phyloP scores from a whole-genome alignment of 1,284 basidiomycete species.

The Paramarasmius palmivorus region DNA sequence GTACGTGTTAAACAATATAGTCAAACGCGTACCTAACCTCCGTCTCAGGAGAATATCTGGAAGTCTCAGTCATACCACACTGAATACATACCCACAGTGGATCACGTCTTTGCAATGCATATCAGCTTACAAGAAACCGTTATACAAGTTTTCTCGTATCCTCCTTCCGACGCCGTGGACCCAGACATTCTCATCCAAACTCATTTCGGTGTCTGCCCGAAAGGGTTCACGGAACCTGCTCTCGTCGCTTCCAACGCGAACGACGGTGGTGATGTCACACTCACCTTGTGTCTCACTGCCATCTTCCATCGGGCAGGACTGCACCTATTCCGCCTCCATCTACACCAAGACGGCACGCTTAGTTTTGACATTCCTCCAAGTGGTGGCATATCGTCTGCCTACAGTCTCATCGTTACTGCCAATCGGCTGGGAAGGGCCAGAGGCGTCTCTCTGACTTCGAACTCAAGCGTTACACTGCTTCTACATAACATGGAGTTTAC shows the following conservation, averaged over 20 bases:
- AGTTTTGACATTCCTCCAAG: background rate
- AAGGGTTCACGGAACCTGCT: background rate
- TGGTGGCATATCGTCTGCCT: background rate
- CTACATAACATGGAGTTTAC: background rate
- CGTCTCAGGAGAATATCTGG: background rate
- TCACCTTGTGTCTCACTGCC: background rate
- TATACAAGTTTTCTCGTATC: background rate
- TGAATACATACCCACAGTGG: slow-evolving; percentile 1
- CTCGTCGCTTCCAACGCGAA: background rate
- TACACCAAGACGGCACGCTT: background rate
- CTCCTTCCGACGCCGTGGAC: background rate
- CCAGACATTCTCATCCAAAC: background rate
- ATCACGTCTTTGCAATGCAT: background rate
- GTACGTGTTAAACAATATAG: too few species aligned
- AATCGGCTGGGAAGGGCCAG: background rate
- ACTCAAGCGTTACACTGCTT: background rate
- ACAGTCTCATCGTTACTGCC: background rate
- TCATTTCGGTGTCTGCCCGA: background rate
- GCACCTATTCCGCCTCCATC: background rate
- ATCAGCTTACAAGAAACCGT: background rate
- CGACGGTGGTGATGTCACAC: background rate
- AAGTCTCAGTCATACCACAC: background rate
- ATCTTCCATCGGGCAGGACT: background rate
- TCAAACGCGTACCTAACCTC: background rate
- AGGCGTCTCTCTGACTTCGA: background rate